Percentiles rank a stretch among this genome's conserved stretches.
These are phyloP conservation scores for Eucalyptus urophylla DNA, from an alignment of 345 rosid species.

Conservation along the genomic window DNA sequence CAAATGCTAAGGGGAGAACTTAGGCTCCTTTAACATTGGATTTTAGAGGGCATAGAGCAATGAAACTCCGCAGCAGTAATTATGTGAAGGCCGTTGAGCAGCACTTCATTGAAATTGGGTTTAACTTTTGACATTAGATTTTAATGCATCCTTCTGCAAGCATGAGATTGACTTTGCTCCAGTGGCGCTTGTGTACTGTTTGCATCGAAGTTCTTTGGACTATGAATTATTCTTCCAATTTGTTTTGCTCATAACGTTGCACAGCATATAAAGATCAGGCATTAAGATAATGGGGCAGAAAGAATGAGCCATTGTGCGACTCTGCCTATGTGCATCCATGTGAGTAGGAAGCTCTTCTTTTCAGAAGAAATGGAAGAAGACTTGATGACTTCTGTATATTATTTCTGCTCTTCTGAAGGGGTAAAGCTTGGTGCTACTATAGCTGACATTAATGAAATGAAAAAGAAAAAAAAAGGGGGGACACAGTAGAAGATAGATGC, in stretches of 20 bases:
- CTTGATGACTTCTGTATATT: not conserved
- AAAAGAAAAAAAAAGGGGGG: not conserved
- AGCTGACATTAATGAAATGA: not conserved
- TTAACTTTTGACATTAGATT: not conserved
- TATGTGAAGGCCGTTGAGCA: not conserved
- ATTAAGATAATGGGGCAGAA: not conserved
- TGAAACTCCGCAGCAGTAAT: not conserved
- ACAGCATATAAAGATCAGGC: not conserved
- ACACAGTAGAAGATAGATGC: not conserved
- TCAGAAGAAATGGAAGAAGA: not conserved
- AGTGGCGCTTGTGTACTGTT: not conserved
- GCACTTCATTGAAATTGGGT: not conserved
- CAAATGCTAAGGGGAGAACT: not conserved
- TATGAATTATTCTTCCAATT: not conserved
- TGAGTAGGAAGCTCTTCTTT: not conserved
- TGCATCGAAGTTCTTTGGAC: not conserved
- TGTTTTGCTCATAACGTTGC: not conserved
- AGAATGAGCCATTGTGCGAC: not conserved
- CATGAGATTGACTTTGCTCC: not conserved
- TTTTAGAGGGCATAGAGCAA: not conserved
- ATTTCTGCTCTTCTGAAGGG: not conserved
- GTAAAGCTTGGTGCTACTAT: not conserved
- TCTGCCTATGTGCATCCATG: not conserved
- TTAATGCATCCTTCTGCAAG: not conserved
- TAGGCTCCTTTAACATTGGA: not conserved